Conservation (phyloP, 83 land plant species). For the Picea mariana region DNA sequence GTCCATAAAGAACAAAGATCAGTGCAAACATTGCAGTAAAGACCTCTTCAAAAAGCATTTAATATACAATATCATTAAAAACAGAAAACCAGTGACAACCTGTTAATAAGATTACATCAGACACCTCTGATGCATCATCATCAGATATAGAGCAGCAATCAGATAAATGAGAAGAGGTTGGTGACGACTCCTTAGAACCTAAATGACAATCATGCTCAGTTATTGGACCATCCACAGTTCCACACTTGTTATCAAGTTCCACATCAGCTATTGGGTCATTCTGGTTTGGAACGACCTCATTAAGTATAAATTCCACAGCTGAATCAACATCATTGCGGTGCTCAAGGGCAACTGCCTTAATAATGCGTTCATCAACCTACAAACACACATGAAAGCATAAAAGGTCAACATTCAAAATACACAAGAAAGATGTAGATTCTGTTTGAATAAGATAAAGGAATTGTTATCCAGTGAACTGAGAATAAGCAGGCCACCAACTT, state of each 20-base stretch:
- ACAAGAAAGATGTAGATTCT: too few relatives aligned
- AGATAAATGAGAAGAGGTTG: too few relatives aligned
- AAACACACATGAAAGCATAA: too few relatives aligned
- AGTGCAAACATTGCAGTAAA: too few relatives aligned
- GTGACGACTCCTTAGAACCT: background rate
- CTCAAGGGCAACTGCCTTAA: conserved; percentile 76
- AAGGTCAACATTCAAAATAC: too few relatives aligned
- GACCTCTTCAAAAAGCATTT: background rate
- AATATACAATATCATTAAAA: background rate
- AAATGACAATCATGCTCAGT: too few relatives aligned
- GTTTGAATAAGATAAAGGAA: too few relatives aligned
- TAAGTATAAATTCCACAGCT: conserved; percentile 57
- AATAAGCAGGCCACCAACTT: too few relatives aligned
- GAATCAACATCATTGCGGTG: conserved; percentile 62
- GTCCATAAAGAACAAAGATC: too few relatives aligned
- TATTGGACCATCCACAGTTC: background rate
- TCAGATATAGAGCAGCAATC: background rate
- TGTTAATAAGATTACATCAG: conserved; percentile 1
- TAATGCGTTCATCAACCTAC: conserved; percentile 69
- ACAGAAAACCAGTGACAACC: background rate
- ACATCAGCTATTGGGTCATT: background rate
- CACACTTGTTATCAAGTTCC: background rate
- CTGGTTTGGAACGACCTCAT: conserved; percentile 50
- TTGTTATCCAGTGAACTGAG: too few relatives aligned
- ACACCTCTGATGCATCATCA: background rate